phyloP scores from a whole-genome alignment of 306 rosid genomes.

The Quercus agrifolia region DNA sequence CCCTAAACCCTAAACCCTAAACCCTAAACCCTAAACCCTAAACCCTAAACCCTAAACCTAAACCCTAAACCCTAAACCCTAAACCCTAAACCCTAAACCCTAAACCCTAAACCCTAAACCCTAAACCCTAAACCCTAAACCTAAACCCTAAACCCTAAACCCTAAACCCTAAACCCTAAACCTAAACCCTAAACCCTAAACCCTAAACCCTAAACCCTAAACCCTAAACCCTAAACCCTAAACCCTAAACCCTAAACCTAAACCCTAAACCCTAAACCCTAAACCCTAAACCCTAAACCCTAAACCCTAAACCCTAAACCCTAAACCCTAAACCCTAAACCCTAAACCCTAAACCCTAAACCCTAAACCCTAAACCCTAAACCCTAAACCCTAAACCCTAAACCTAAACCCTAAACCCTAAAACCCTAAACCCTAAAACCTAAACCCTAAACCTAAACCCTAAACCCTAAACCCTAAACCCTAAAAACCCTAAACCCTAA shows the following conservation, averaged over 20 bases:
- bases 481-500: neutral
- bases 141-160: neutral
- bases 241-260: neutral
- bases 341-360: neutral
- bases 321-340: neutral
- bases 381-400: constrained; percentile 16
- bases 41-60: constrained; percentile 1
- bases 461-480: constrained; percentile 1
- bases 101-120: constrained; percentile 8
- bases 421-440: neutral
- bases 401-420: constrained; percentile 5
- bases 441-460: constrained; percentile 6
- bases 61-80: constrained; percentile 11
- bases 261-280: constrained; percentile 8
- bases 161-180: constrained; percentile 10
- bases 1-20: constrained; percentile 5
- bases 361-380: constrained; percentile 8
- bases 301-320: constrained; percentile 3
- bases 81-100: constrained; percentile 11
- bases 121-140: constrained; percentile 7
- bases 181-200: constrained; percentile 8
- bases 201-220: constrained; percentile 4
- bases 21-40: constrained; percentile 15
- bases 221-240: neutral
- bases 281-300: neutral